These are phyloP conservation scores for Umbilicus rupestris DNA, from an alignment of 164 flowering plant genomes.

Conservation along the genomic window DNA sequence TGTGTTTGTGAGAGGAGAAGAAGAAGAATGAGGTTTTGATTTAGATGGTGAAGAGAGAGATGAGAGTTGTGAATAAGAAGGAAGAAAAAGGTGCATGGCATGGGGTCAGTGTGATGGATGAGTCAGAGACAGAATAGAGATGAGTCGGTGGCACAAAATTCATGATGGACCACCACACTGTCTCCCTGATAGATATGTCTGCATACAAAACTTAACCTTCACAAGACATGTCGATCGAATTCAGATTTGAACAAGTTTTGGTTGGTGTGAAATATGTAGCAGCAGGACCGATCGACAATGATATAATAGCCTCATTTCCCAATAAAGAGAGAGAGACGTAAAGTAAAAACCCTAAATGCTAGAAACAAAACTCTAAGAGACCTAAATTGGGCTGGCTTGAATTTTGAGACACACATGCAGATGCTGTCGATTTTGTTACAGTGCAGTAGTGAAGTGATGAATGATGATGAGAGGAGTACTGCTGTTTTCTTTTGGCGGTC, in stretches of 20 bases:
- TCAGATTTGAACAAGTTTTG: slow-evolving; percentile 4
- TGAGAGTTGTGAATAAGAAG: slow-evolving; percentile 40
- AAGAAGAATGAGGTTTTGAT: slow-evolving; percentile 4
- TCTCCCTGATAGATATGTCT: slow-evolving; percentile 11
- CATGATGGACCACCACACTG: slow-evolving; percentile 16
- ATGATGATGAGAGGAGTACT: slow-evolving; percentile 20
- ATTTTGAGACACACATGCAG: neutral
- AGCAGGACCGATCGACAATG: neutral
- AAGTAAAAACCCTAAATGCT: neutral
- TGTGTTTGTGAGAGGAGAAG: slow-evolving; percentile 8
- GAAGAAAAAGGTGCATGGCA: slow-evolving; percentile 31
- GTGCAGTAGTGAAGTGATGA: no score
- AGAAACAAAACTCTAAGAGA: neutral
- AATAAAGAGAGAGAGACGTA: neutral
- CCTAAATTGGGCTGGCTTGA: neutral
- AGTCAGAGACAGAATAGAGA: no score
- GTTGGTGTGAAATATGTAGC: neutral
- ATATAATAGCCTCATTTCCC: neutral
- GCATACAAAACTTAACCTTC: neutral
- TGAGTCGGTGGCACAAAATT: slow-evolving; percentile 28
- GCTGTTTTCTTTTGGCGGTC: neutral
- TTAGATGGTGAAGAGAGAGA: slow-evolving; percentile 2
- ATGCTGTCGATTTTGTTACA: no score
- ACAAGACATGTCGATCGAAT: slow-evolving; percentile 38
- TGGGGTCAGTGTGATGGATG: neutral